Evolutionary conservation across 208 protist genomes (phyloP).

Genomic region (Leishmania tarentolae): DNA sequence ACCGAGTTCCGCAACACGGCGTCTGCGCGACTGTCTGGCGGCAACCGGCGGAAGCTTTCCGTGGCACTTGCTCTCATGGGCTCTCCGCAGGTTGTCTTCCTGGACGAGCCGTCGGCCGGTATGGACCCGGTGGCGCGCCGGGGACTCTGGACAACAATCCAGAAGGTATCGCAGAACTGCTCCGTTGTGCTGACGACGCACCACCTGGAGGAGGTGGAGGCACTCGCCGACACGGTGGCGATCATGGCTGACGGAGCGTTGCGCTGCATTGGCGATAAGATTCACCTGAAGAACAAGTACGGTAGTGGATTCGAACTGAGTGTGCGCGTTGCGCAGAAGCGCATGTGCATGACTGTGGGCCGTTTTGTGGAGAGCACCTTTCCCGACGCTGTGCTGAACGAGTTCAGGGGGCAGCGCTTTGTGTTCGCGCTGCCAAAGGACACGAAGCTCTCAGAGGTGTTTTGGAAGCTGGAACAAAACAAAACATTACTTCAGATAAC

Average conservation of each 20-base stretch:
- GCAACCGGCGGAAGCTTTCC: constrained; percentile 79
- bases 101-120: constrained; percentile 76
- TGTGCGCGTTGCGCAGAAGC: constrained; percentile 35
- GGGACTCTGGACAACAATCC: constrained; percentile 69
- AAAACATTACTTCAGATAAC: constrained; percentile 38
- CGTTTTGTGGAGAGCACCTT: constrained; percentile 46
- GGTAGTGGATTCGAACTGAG: constrained; percentile 67
- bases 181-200: constrained; percentile 92
- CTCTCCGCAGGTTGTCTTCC: constrained; percentile 51
- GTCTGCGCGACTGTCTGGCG: constrained; percentile 44
- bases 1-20: constrained; percentile 32
- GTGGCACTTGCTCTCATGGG: constrained; percentile 75
- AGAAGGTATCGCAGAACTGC: constrained; percentile 62
- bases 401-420: constrained; percentile 48
- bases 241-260: constrained; percentile 87
- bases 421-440: constrained; percentile 47
- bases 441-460: constrained; percentile 46
- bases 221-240: constrained; percentile 65
- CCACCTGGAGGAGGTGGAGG: constrained; percentile 94
- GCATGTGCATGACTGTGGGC: constrained; percentile 30
- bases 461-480: constrained; percentile 44
- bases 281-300: constrained; percentile 76
- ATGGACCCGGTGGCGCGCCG: constrained; percentile 71
- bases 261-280: constrained; percentile 73
- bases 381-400: constrained; percentile 32